Conservation (phyloP, 2,329 filamentous ascomycete species). For the Cytospora chrysosperma region DNA sequence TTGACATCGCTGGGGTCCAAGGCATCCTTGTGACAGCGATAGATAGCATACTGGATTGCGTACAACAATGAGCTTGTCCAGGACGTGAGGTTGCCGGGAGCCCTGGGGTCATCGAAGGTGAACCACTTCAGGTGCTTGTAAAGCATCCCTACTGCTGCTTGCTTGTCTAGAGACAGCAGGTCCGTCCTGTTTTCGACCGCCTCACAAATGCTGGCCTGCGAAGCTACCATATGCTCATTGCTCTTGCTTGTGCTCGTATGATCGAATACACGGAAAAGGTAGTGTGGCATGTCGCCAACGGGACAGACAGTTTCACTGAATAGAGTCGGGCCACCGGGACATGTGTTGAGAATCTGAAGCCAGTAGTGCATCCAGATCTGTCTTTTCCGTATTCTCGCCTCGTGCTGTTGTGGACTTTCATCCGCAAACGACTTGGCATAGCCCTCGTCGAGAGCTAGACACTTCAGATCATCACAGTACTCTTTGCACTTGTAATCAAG, state of each 20-base stretch:
- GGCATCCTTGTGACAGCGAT: neutral
- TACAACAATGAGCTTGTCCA: neutral
- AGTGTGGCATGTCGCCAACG: neutral
- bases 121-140: neutral
- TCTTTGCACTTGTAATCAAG: neutral
- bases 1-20: neutral
- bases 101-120: neutral
- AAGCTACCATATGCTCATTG: neutral
- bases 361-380: neutral
- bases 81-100: neutral
- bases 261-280: neutral
- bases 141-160: neutral
- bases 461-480: too few species aligned
- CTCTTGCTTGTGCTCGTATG: neutral
- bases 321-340: neutral
- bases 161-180: neutral
- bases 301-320: neutral
- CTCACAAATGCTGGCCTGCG: neutral
- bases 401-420: too few species aligned
- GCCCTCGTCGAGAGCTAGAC: too few species aligned
- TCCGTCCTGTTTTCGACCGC: neutral
- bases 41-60: neutral
- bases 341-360: neutral
- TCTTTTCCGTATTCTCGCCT: too few species aligned
- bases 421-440: too few species aligned